Evolutionary conservation across 495 filamentous ascomycete species (phyloP).

Genomic region (Astrocystis sublimbata): DNA sequence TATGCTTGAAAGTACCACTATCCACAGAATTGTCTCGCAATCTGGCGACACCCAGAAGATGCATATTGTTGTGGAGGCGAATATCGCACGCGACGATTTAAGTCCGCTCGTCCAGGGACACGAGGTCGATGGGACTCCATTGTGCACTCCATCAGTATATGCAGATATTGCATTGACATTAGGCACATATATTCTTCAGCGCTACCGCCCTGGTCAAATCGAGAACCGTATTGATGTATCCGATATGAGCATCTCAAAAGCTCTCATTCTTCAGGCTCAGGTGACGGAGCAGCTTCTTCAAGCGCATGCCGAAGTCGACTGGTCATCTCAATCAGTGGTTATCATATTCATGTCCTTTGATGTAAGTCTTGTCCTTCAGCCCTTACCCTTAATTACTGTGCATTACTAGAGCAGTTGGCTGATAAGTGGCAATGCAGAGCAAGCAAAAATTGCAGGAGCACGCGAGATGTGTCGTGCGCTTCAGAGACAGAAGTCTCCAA

Average conservation of each 20-base stretch:
- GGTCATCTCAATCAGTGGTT: not conserved
- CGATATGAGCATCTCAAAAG: not conserved
- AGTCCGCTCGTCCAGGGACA: slow-evolving; percentile 56
- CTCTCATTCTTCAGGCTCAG: not conserved
- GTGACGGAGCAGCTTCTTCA: not conserved
- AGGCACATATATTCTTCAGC: slow-evolving; percentile 55
- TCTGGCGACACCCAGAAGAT: not conserved
- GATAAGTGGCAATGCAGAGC: not conserved
- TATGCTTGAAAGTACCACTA: not conserved
- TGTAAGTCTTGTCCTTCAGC: not conserved
- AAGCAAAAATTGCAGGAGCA: slow-evolving; percentile 10
- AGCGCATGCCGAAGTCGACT: not conserved
- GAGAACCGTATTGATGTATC: not conserved
- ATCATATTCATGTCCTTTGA: not conserved
- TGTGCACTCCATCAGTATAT: slow-evolving; percentile 61
- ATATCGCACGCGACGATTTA: slow-evolving; percentile 52
- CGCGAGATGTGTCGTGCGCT: not conserved
- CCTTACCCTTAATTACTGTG: no score
- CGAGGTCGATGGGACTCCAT: slow-evolving; percentile 56
- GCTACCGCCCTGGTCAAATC: slow-evolving; percentile 25
- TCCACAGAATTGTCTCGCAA: not conserved
- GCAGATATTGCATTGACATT: slow-evolving; percentile 63
- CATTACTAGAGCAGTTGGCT: not conserved
- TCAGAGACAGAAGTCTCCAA: not conserved
- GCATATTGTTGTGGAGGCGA: slow-evolving; percentile 50